Evolutionary conservation across 164 flowering plant species (phyloP).

Genomic region (Macadamia integrifolia): DNA sequence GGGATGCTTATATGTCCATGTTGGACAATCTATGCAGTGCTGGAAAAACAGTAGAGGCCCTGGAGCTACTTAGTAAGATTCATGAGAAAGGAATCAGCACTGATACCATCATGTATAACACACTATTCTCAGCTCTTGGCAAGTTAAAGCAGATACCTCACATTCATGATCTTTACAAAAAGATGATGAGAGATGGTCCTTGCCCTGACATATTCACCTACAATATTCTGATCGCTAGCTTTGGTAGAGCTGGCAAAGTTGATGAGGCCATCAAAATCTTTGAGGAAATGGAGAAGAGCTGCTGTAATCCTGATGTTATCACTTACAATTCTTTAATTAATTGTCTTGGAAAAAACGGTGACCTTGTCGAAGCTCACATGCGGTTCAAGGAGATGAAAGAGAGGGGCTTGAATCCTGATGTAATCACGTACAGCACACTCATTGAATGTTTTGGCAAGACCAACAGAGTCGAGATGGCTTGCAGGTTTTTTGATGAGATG

Average conservation of each 20-base stretch:
- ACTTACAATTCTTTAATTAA: slow-evolving; percentile 88
- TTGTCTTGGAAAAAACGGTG: slow-evolving; percentile 86
- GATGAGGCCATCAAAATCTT: slow-evolving; percentile 62
- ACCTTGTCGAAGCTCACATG: slow-evolving; percentile 95
- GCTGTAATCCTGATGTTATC: slow-evolving; percentile 66
- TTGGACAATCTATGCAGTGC: slow-evolving; percentile 72
- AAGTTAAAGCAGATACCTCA: slow-evolving; percentile 58
- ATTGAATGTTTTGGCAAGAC: slow-evolving; percentile 96
- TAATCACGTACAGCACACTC: slow-evolving; percentile 84
- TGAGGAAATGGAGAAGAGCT: slow-evolving; percentile 71
- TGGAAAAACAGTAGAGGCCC: slow-evolving; percentile 64
- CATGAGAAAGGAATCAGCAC: slow-evolving; percentile 68
- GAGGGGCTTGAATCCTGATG: slow-evolving; percentile 86
- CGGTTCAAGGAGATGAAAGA: slow-evolving; percentile 90
- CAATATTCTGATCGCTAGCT: slow-evolving; percentile 80
- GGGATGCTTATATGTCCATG: slow-evolving; percentile 78
- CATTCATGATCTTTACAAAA: slow-evolving; percentile 59
- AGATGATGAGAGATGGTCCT: slow-evolving; percentile 80
- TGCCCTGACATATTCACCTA: slow-evolving; percentile 79
- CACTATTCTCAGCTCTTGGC: slow-evolving; percentile 78
- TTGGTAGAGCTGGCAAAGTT: slow-evolving; percentile 69
- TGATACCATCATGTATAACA: slow-evolving; percentile 76
- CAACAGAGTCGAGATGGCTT: slow-evolving; percentile 78
- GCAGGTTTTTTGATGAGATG: slow-evolving; percentile 80
- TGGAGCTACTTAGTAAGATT: slow-evolving; percentile 65